Evolutionary conservation across 2,329 filamentous ascomycete species (phyloP).

Genomic region (Fusarium oxysporum): DNA sequence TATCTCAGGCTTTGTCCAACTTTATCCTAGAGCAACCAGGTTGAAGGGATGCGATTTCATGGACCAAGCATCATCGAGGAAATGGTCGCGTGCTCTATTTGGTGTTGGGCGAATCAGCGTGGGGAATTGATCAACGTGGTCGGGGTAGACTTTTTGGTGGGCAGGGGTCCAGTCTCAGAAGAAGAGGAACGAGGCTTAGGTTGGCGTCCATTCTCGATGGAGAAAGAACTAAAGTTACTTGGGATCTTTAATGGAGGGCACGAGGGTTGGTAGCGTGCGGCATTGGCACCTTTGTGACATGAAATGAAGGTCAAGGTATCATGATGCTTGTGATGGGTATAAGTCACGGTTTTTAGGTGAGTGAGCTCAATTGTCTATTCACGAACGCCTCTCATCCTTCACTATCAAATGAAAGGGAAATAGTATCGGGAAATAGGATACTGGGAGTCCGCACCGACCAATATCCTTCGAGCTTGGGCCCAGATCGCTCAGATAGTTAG

Average conservation of each 20-base stretch:
- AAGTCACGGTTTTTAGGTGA: slow-evolving; percentile 14
- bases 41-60: slow-evolving; percentile 43
- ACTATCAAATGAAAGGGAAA: neutral
- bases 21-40: slow-evolving; percentile 36
- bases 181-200: slow-evolving; percentile 39
- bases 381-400: neutral
- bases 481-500: neutral
- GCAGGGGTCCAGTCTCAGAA: slow-evolving; percentile 38
- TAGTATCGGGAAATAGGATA: neutral
- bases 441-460: slow-evolving; percentile 34
- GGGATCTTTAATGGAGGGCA: slow-evolving; percentile 17
- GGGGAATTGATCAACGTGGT: slow-evolving; percentile 51
- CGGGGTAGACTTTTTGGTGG: slow-evolving; percentile 41
- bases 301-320: slow-evolving; percentile 12
- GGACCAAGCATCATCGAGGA: slow-evolving; percentile 59
- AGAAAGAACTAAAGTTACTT: slow-evolving; percentile 17
- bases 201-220: slow-evolving; percentile 30
- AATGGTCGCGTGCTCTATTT: slow-evolving; percentile 56
- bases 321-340: slow-evolving; percentile 15
- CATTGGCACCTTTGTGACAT: slow-evolving; percentile 20
- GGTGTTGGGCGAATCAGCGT: slow-evolving; percentile 51
- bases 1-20: slow-evolving; percentile 18
- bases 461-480: neutral
- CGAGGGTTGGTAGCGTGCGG: slow-evolving; percentile 17
- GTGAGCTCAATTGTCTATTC: slow-evolving; percentile 8